Percentiles rank a stretch among this genome's conserved stretches.
Conservation (phyloP, 2,329 filamentous ascomycete species). For the Claviceps africana region DNA sequence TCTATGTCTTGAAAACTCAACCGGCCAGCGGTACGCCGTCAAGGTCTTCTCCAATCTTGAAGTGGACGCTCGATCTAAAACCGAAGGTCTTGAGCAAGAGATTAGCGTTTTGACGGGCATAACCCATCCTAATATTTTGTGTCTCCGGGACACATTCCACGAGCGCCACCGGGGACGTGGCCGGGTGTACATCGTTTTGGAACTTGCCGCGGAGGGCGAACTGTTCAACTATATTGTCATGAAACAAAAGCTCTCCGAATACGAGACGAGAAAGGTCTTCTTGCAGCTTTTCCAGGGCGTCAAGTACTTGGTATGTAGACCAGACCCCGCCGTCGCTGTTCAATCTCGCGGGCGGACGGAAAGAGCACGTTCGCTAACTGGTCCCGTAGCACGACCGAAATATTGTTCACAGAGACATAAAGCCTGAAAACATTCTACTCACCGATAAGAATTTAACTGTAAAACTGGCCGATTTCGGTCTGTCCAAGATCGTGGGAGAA, state of each 20-base stretch:
- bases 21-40: conserved; percentile 73
- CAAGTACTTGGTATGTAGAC: conserved; percentile 69
- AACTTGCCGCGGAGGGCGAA: conserved; percentile 84
- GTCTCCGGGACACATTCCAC: conserved; percentile 88
- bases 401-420: conserved; percentile 95
- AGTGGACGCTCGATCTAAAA: conserved; percentile 70
- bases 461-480: conserved; percentile 90
- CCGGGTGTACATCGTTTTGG: conserved; percentile 80
- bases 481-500: conserved; percentile 97
- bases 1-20: conserved; percentile 72
- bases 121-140: conserved; percentile 83
- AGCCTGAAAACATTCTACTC: conserved; percentile 89
- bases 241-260: conserved; percentile 76
- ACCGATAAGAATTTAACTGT: conserved; percentile 73
- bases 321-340: not conserved
- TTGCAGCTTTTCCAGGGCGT: conserved; percentile 83
- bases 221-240: conserved; percentile 90
- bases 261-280: conserved; percentile 76
- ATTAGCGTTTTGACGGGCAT: conserved; percentile 96
- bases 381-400: conserved; percentile 75
- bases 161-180: conserved; percentile 78
- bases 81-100: conserved; percentile 82
- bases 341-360: no score
- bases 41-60: conserved; percentile 88
- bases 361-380: not conserved